phyloP scores from a whole-genome alignment of 2,329 filamentous ascomycete genomes.

The Leptographium radiaticola region DNA sequence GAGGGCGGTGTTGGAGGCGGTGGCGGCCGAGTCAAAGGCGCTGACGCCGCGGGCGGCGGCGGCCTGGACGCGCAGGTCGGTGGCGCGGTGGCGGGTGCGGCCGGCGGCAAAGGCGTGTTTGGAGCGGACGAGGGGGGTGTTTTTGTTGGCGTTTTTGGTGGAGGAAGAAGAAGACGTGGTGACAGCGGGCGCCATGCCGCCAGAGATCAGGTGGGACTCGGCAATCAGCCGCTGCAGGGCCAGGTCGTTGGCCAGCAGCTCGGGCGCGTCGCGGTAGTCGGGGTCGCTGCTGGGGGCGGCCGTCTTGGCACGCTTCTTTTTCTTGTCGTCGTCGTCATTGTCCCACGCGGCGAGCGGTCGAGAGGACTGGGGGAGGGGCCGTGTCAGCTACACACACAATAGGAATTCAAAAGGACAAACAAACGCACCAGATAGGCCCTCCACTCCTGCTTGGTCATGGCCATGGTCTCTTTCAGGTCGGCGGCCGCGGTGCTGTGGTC shows the following conservation, averaged over 20 bases:
- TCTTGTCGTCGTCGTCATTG: constrained; percentile 5
- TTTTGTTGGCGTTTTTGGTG: constrained; percentile 10
- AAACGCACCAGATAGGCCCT: constrained; percentile 61
- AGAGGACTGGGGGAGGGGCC: constrained; percentile 29
- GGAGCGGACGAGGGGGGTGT: too few relatives aligned
- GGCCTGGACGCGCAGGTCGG: constrained; percentile 70
- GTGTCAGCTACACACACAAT: not conserved
- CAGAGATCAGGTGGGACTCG: constrained; percentile 76
- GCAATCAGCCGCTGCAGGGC: constrained; percentile 80
- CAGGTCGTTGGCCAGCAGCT: constrained; percentile 80
- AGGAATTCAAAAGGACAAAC: not conserved
- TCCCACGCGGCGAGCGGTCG: constrained; percentile 26
- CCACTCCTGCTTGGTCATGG: constrained; percentile 53
- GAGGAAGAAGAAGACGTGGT: constrained; percentile 23
- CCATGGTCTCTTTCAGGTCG: constrained; percentile 3
- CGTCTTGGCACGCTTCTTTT: not conserved
- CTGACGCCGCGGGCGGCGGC: constrained; percentile 44
- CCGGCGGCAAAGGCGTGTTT: constrained; percentile 39
- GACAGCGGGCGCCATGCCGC: constrained; percentile 27
- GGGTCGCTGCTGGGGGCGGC: constrained; percentile 14
- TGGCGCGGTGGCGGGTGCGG: constrained; percentile 64
- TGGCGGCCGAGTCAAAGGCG: constrained; percentile 62
- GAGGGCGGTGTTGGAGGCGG: constrained; percentile 28
- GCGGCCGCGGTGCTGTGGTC: constrained; percentile 38
- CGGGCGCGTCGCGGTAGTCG: constrained; percentile 42